Conservation (phyloP, 1,284 basidiomycete species). For the Irpex sp. region DNA sequence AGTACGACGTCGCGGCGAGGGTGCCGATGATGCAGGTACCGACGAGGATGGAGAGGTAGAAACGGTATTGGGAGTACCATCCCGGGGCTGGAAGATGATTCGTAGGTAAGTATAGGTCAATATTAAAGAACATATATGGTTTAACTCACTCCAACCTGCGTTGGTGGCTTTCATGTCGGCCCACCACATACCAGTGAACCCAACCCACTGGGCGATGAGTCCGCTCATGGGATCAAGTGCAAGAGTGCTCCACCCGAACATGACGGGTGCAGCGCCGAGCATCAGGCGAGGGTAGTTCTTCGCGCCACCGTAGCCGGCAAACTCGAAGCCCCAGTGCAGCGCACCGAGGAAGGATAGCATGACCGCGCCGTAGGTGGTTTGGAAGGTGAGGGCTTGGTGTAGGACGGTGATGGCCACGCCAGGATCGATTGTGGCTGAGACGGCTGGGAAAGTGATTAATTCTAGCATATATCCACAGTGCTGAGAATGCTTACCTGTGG, state of each 20-base stretch:
- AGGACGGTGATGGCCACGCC: slow-evolving; percentile 74
- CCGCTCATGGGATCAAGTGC: slow-evolving; percentile 69
- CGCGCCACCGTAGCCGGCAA: slow-evolving; percentile 70
- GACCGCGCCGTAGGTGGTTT: slow-evolving; percentile 92
- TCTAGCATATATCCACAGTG: no score
- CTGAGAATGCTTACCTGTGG: no score
- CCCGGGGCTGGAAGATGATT: slow-evolving; percentile 53
- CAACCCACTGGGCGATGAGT: slow-evolving; percentile 80
- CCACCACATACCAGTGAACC: slow-evolving; percentile 84
- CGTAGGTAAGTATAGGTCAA: neutral
- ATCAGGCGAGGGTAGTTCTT: slow-evolving; percentile 57
- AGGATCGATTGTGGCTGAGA: slow-evolving; percentile 62
- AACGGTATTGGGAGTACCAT: slow-evolving; percentile 95
- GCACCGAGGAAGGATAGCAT: slow-evolving; percentile 93
- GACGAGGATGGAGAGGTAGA: slow-evolving; percentile 90
- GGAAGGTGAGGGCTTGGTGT: slow-evolving; percentile 73
- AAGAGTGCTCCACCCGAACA: slow-evolving; percentile 86
- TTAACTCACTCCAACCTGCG: slow-evolving; percentile 73
- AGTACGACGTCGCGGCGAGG: slow-evolving; percentile 73
- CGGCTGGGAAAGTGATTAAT: no score
- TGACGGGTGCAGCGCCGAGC: slow-evolving; percentile 81
- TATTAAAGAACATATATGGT: neutral
- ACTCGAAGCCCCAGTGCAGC: slow-evolving; percentile 96
- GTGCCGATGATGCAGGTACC: slow-evolving; percentile 85
- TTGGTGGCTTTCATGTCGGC: slow-evolving; percentile 72